Base-by-base conservation (phyloP, 192 early-diverging fungal genomes). In the Coemansia sp. region DNA sequence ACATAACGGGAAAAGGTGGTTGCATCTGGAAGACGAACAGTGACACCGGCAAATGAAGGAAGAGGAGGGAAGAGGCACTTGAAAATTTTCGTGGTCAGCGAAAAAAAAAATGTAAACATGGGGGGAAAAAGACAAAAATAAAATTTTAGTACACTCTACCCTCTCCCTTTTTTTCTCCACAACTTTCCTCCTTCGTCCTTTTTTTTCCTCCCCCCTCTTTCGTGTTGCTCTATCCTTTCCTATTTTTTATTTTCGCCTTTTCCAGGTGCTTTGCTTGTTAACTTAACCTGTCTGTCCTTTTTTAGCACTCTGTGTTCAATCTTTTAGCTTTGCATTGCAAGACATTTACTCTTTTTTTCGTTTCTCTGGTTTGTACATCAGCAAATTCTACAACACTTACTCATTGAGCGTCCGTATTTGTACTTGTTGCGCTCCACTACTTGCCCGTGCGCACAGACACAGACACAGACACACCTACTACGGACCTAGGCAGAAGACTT, bases 231-330 rank as follows among this genome's bases (percentile, higher is more conserved):
- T 39, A 59, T 61, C 30, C 46, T 26, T 61, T 21, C 46, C 15
- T 61, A 20, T 40, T 57, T n/a, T 23, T 28, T 46, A 46, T 46
- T 46, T 46, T 18, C 13, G 2, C n/a, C 13, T 46, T 46, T 46
- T 46, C 43, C 39, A 40, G 39, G 39, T 40, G 39, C 37, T 39
- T 39, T 64, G 64, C 29, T 30, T 64, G n/a, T 70, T 49, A 28
- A 42, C 56, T 49, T 49, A n/a, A n/a, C 46, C 68, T 40, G 29
- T 65, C 46, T 43, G 33, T 37, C 49, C 59, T 64, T 65, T 51
- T 53, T 29, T 63, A 34, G 35, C 33, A 10, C n/a, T n/a, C 43
- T 46, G n/a, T 18, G 43, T 15, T 46, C n/a, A 46, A 46, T 46
- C 63, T 56, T 71, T 51, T 34, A 29, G 46, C 20, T 42, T 31